Percentiles rank a stretch among this genome's conserved stretches.
These are phyloP conservation scores for Penicillium antarcticum DNA, from an alignment of 495 filamentous ascomycete genomes.

Conservation along the genomic window DNA sequence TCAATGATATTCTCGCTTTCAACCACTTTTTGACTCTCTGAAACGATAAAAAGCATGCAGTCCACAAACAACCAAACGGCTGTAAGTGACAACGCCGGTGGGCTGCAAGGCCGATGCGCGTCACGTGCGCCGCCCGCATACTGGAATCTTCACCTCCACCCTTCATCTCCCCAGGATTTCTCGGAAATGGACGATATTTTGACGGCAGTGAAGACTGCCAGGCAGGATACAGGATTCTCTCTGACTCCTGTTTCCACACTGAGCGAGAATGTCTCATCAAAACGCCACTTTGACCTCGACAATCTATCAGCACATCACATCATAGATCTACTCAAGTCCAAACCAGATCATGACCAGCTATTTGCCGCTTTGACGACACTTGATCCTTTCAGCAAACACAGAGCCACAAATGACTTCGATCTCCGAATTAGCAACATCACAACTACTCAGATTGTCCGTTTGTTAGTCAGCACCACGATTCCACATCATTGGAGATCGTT, in stretches of 20 bases:
- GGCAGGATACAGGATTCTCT: slow-evolving; percentile 17
- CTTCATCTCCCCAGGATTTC: not conserved
- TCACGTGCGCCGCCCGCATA: slow-evolving; percentile 36
- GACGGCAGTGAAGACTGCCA: slow-evolving; percentile 39
- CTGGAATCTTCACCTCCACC: slow-evolving; percentile 19
- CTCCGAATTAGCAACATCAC: slow-evolving; percentile 61
- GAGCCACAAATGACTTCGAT: slow-evolving; percentile 42
- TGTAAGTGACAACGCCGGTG: slow-evolving; percentile 12
- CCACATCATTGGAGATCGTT: slow-evolving; percentile 75
- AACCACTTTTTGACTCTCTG: too few relatives aligned
- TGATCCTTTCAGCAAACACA: slow-evolving; percentile 31
- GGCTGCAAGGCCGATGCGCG: slow-evolving; percentile 8
- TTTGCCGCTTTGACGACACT: slow-evolving; percentile 52
- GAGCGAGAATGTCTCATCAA: slow-evolving; percentile 6
- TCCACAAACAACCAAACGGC: slow-evolving; percentile 11
- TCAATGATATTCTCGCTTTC: too few relatives aligned
- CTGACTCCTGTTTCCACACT: slow-evolving; percentile 17
- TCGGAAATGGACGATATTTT: slow-evolving; percentile 41
- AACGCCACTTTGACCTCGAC: slow-evolving; percentile 10
- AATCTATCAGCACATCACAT: slow-evolving; percentile 53
- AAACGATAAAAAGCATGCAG: not conserved
- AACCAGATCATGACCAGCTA: slow-evolving; percentile 61
- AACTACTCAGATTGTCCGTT: slow-evolving; percentile 66
- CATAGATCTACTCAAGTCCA: slow-evolving; percentile 58
- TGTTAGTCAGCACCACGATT: slow-evolving; percentile 64